A percentile compares a stretch with the other conserved stretches of the same genome.
These are phyloP conservation scores for Solidago caesia DNA, from an alignment of 129 eudicot species.

Conservation along the genomic window DNA sequence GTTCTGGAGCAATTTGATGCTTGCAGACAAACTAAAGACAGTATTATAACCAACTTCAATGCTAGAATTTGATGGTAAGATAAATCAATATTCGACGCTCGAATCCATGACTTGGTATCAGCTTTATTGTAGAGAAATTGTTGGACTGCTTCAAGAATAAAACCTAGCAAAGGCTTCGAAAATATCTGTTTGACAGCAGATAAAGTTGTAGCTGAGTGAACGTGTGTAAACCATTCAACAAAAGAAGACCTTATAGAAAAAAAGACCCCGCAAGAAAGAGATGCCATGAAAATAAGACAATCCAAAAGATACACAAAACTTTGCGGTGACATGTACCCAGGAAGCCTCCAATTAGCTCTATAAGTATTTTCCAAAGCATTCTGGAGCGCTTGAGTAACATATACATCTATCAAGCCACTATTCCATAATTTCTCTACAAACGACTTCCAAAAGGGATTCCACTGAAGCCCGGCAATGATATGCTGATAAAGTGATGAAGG, in stretches of 20 bases:
- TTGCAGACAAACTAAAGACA: conserved; percentile 32
- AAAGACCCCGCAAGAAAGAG: conserved; percentile 6
- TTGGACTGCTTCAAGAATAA: background rate
- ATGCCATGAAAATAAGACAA: conserved; percentile 43
- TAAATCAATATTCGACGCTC: conserved; percentile 14
- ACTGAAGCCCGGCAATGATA: too few species aligned
- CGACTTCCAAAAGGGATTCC: too few species aligned
- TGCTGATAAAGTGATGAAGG: background rate
- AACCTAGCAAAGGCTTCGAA: background rate
- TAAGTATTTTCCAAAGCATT: conserved; percentile 45
- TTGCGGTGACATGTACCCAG: conserved; percentile 51
- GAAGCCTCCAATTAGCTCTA: conserved; percentile 33
- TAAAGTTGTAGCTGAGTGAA: background rate
- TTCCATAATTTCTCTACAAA: background rate
- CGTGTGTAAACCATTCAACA: conserved; percentile 26
- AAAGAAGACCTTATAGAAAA: conserved; percentile 42
- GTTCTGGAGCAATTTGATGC: conserved; percentile 4
- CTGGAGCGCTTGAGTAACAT: conserved; percentile 17
- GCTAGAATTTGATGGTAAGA: conserved; percentile 28
- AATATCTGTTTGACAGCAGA: background rate
- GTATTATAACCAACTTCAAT: conserved; percentile 36
- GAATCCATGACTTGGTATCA: conserved; percentile 34
- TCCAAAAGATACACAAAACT: conserved; percentile 63
- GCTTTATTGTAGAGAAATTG: background rate
- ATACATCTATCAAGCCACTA: background rate